Percentiles rank a stretch among this genome's conserved stretches.
phyloP scores from a whole-genome alignment of 306 rosid genomes.

The Corylus americana region DNA sequence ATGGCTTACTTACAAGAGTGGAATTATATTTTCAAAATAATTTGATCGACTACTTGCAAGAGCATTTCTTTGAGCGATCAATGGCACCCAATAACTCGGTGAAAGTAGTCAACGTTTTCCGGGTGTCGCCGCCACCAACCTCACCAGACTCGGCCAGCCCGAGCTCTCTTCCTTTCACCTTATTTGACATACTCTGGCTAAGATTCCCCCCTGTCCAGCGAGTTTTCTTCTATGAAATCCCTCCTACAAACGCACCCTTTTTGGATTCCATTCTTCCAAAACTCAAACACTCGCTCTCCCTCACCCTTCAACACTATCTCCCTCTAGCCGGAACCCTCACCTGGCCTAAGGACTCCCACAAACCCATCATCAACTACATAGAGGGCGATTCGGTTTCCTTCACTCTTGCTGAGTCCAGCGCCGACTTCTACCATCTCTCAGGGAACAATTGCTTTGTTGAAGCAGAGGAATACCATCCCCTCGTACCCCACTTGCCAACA shows the following conservation, averaged over 20 bases:
- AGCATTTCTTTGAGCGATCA: too few species aligned
- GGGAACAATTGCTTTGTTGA: constrained; percentile 4
- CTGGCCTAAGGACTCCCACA: constrained; percentile 28
- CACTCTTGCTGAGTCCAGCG: constrained; percentile 35
- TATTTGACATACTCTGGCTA: constrained; percentile 33
- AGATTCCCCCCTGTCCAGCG: constrained; percentile 28
- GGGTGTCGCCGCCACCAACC: constrained; percentile 5
- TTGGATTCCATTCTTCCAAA: constrained; percentile 33
- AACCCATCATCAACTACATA: constrained; percentile 25
- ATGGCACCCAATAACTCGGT: not conserved
- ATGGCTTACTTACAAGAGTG: too few species aligned
- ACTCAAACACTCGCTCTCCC: constrained; percentile 38
- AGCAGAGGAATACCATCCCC: not conserved
- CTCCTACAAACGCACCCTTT: not conserved
- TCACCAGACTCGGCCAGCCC: not conserved
- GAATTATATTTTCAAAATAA: too few species aligned
- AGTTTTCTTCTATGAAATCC: constrained; percentile 21
- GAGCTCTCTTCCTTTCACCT: constrained; percentile 23
- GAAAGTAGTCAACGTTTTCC: constrained; percentile 15
- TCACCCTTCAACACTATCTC: constrained; percentile 29
- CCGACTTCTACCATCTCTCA: constrained; percentile 22
- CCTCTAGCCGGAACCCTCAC: constrained; percentile 35
- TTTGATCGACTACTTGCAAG: too few species aligned
- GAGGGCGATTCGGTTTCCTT: constrained; percentile 31
- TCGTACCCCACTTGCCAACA: constrained; percentile 35